Evolutionary conservation across 2,329 filamentous ascomycete species (phyloP).

Genomic region (Sporothrix variecibatus): DNA sequence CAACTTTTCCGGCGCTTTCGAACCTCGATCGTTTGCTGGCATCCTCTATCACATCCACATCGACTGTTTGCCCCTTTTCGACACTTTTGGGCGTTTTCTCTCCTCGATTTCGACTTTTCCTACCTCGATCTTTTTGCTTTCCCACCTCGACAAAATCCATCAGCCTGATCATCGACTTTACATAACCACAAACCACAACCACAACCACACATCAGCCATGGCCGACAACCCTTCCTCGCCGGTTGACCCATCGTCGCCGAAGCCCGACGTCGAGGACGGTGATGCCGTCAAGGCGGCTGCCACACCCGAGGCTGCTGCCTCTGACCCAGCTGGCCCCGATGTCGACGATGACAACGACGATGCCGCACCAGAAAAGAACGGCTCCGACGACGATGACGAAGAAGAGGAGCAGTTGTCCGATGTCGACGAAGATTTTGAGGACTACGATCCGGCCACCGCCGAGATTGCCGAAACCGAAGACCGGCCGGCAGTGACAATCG

Average conservation of each 20-base stretch:
- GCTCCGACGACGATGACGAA: conserved; percentile 35
- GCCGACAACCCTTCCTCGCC: conserved; percentile 18
- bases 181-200: neutral
- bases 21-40: neutral
- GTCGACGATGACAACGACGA: conserved; percentile 39
- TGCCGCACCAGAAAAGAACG: conserved; percentile 37
- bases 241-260: neutral
- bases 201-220: neutral
- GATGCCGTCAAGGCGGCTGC: conserved; percentile 4
- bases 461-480: conserved; percentile 65
- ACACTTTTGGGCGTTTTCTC: neutral
- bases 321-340: conserved; percentile 4
- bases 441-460: conserved; percentile 66
- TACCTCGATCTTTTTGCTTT: neutral
- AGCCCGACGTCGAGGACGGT: conserved; percentile 29
- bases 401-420: conserved; percentile 65
- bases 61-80: neutral
- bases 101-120: neutral
- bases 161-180: neutral
- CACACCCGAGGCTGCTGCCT: neutral
- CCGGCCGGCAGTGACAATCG: conserved; percentile 64
- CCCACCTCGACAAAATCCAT: neutral
- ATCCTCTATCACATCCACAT: neutral
- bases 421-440: conserved; percentile 69
- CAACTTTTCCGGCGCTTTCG: conserved; percentile 4